Evolutionary conservation across 202 grass and related monocot species (phyloP).

Genomic region (Carex arenaria): DNA sequence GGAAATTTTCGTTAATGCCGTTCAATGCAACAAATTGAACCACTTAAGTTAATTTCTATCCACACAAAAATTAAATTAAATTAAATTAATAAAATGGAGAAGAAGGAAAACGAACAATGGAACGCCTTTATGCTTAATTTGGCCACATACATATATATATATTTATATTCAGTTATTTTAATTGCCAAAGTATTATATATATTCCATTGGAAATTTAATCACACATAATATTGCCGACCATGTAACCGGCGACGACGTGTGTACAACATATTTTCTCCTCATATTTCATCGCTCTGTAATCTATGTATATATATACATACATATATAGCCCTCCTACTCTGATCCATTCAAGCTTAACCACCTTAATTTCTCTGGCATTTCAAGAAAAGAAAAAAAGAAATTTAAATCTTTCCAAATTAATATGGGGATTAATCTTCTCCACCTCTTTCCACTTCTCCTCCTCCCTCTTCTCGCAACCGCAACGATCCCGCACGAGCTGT

Average conservation of each 20-base stretch:
- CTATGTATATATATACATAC: not conserved
- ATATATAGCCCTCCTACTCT: not conserved
- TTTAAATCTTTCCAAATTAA: not conserved
- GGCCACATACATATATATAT: not conserved
- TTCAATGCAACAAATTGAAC: not conserved
- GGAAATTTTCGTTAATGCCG: not conserved
- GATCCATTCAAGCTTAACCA: not conserved
- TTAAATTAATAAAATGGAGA: too few relatives aligned
- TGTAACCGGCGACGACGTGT: conserved; percentile 19
- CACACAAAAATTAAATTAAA: not conserved
- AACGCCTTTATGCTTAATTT: not conserved
- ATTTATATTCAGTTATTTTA: not conserved
- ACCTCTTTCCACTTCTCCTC: not conserved
- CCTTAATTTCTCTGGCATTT: not conserved
- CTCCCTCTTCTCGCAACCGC: conserved; percentile 4
- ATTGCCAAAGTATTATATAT: not conserved
- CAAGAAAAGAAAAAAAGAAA: not conserved
- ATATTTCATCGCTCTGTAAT: not conserved
- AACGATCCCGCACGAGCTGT: conserved; percentile 41
- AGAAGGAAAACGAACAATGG: not conserved
- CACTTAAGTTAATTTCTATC: not conserved
- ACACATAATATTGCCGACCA: not conserved
- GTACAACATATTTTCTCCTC: not conserved
- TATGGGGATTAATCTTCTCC: conserved; percentile 2
- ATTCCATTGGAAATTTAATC: not conserved